Evolutionary conservation across 148 eudicot genomes (phyloP).

Genomic region (Rhododendron ferrugineum): DNA sequence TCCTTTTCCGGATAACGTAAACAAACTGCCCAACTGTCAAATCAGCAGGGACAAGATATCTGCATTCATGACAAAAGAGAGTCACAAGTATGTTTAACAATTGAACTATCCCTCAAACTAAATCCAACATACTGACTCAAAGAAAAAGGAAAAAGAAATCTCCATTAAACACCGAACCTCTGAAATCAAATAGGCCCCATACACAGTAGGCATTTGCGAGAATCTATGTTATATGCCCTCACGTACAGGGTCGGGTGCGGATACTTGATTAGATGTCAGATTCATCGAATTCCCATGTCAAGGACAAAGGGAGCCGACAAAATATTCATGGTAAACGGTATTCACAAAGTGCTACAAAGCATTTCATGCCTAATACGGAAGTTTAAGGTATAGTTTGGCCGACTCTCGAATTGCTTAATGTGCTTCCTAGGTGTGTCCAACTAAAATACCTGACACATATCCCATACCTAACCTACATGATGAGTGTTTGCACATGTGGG

Average conservation of each 20-base stretch:
- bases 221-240: background rate
- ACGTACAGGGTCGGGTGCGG: background rate
- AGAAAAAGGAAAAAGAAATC: background rate
- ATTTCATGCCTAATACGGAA: background rate
- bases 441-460: background rate
- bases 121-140: background rate
- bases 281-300: background rate
- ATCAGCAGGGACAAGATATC: slow-evolving; percentile 16
- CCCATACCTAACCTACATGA: background rate
- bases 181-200: background rate
- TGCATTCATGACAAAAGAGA: background rate
- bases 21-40: slow-evolving; percentile 13
- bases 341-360: background rate
- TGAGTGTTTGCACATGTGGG: background rate
- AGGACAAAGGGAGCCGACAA: background rate
- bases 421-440: background rate
- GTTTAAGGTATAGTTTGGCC: background rate
- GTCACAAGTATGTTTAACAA: background rate
- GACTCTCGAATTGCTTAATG: background rate
- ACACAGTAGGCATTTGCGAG: background rate
- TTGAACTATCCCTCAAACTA: background rate
- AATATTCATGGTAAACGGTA: background rate
- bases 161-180: background rate
- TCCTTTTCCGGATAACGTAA: slow-evolving; percentile 11
- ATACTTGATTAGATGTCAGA: background rate